Conservation (phyloP, 1,139 yeast genomes). For the Spathaspora sp. region DNA sequence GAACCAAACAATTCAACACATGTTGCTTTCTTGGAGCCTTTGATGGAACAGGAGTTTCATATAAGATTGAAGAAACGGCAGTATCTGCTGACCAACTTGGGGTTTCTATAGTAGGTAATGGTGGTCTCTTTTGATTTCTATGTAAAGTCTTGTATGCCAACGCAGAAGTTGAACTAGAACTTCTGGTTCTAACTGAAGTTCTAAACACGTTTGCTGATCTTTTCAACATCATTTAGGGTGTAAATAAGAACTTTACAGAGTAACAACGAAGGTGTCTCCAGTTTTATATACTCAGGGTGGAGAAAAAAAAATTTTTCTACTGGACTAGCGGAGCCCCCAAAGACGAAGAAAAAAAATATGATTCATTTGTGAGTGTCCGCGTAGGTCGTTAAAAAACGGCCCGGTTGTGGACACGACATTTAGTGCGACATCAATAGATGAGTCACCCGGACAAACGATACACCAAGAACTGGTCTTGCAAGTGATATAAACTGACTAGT, state of each 20-base stretch:
- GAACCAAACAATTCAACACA: conserved; percentile 93
- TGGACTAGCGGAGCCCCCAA: not conserved
- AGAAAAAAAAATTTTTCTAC: conserved; percentile 1
- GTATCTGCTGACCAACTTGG: conserved; percentile 96
- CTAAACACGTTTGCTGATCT: conserved; percentile 10
- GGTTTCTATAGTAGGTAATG: conserved; percentile 91
- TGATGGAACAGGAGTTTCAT: conserved; percentile 85
- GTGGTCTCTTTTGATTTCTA: conserved; percentile 82
- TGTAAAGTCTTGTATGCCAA: conserved; percentile 91
- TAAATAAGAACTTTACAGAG: not conserved
- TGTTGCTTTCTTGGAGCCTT: conserved; percentile 74
- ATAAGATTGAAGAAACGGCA: conserved; percentile 91
- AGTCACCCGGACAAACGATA: not conserved
- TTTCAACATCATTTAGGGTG: conserved; percentile 11
- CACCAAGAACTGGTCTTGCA: not conserved
- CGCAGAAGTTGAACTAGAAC: conserved; percentile 80
- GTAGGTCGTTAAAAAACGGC: not conserved
- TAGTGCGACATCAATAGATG: not conserved
- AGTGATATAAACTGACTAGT: not conserved
- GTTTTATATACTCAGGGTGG: not conserved
- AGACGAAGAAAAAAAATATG: not conserved
- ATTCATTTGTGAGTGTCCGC: not conserved
- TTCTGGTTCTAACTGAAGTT: conserved; percentile 24
- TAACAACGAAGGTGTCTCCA: not conserved
- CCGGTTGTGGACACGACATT: not conserved